A percentile compares a stretch with the other conserved stretches of the same genome.
Conservation (phyloP, 805 yeast species). For the Kodamaea jinghongensis region DNA sequence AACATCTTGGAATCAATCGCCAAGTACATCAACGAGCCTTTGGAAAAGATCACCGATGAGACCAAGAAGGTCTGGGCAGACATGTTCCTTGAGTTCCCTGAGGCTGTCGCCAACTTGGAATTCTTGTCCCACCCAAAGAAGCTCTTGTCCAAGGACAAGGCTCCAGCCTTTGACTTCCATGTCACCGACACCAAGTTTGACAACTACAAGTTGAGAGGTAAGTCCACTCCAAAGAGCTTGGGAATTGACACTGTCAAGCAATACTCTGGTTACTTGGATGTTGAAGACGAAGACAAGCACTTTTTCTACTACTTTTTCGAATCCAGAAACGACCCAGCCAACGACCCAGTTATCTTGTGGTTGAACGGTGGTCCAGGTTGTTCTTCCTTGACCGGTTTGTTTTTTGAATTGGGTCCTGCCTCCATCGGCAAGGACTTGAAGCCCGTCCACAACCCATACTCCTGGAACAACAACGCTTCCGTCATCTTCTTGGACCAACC, state of each 20-base stretch:
- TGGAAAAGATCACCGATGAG: conserved; percentile 47
- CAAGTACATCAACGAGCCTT: conserved; percentile 48
- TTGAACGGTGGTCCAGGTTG: conserved; percentile 97
- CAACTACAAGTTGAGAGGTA: conserved; percentile 58
- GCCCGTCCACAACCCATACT: conserved; percentile 75
- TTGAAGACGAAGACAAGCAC: conserved; percentile 79
- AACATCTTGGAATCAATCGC: conserved; percentile 47
- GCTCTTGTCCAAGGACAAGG: conserved; percentile 9
- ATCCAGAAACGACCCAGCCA: conserved; percentile 80
- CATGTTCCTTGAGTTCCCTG: conserved; percentile 59
- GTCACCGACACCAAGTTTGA: conserved; percentile 39
- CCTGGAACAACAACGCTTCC: conserved; percentile 91
- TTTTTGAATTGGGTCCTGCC: conserved; percentile 91
- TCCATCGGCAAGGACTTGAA: conserved; percentile 62
- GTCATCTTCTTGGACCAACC: conserved; percentile 94
- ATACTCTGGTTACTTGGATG: conserved; percentile 82
- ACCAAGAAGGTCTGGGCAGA: conserved; percentile 60
- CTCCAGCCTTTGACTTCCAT: conserved; percentile 35
- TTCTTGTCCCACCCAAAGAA: conserved; percentile 49
- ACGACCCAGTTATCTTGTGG: conserved; percentile 89
- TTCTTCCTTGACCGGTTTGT: conserved; percentile 83
- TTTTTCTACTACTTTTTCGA: conserved; percentile 94
- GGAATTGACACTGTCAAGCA: conserved; percentile 84
- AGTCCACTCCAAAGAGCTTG: conserved; percentile 57
- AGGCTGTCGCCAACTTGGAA: conserved; percentile 48